Evolutionary conservation across 768 basidiomycete species (phyloP).

Genomic region (Lenzites betulinus): DNA sequence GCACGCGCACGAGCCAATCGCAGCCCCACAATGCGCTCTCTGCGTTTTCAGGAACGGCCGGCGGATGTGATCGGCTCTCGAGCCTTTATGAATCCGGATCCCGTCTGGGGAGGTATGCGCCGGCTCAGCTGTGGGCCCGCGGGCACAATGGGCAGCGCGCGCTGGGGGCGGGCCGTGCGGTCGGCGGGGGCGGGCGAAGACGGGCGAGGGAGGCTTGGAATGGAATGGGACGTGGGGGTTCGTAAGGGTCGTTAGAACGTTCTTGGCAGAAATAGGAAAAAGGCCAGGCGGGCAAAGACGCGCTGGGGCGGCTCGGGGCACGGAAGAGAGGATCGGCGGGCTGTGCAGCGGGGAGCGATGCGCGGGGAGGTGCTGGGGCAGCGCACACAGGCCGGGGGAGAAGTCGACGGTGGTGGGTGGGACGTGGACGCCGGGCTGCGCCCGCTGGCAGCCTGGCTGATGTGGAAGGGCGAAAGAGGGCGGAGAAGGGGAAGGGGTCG

Average conservation of each 20-base stretch:
- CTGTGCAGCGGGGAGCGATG: constrained; percentile 13
- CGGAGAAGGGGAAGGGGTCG: neutral
- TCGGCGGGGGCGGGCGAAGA: neutral
- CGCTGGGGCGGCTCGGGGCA: neutral
- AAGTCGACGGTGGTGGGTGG: neutral
- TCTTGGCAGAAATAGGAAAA: constrained; percentile 17
- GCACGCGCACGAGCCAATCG: constrained; percentile 17
- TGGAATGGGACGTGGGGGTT: constrained; percentile 18
- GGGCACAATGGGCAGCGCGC: neutral
- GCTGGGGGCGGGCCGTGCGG: neutral
- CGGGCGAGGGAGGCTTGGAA: constrained; percentile 10
- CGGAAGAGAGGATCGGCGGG: constrained; percentile 14
- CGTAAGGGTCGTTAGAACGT: constrained; percentile 21
- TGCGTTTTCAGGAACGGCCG: constrained; percentile 20
- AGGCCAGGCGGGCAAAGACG: constrained; percentile 5
- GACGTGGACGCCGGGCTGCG: neutral
- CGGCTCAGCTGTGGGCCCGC: neutral
- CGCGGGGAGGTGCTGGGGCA: constrained; percentile 2
- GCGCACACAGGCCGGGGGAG: neutral
- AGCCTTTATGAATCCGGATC: constrained; percentile 18
- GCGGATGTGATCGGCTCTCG: constrained; percentile 25
- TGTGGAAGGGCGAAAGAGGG: neutral
- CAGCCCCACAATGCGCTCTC: constrained; percentile 7
- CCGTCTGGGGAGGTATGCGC: neutral
- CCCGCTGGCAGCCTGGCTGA: constrained; percentile 6